These are phyloP conservation scores for Peronospora destructor DNA, from an alignment of 352 stramenopile species.

Conservation along the genomic window DNA sequence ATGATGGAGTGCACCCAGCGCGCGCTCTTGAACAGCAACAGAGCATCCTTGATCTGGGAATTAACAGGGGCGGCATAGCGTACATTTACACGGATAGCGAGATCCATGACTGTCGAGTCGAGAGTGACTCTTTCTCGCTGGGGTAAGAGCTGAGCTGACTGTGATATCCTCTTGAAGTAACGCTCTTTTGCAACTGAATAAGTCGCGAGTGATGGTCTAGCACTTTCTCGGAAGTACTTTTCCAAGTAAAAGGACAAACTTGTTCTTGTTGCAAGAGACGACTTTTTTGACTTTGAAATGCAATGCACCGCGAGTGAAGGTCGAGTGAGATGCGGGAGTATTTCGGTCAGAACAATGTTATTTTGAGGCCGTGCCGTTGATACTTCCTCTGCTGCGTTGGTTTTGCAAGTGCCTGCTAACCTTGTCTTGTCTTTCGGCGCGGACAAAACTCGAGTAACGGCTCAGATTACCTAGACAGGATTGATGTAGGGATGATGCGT, in stretches of 20 bases:
- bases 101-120: constrained; percentile 49
- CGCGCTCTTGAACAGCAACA: constrained; percentile 83
- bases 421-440: constrained; percentile 1
- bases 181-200: background rate
- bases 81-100: constrained; percentile 85
- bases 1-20: constrained; percentile 88
- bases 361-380: constrained; percentile 33
- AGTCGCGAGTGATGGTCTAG: constrained; percentile 18
- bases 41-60: constrained; percentile 83
- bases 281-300: constrained; percentile 27
- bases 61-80: constrained; percentile 78
- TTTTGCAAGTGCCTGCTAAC: constrained; percentile 14
- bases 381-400: constrained; percentile 14
- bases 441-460: constrained; percentile 14
- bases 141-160: constrained; percentile 13
- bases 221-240: constrained; percentile 21
- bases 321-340: constrained; percentile 24
- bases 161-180: background rate
- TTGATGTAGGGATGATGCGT: constrained; percentile 12
- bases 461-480: constrained; percentile 20
- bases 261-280: constrained; percentile 14
- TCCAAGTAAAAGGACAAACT: constrained; percentile 5
- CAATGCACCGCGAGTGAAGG: constrained; percentile 8
- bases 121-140: constrained; percentile 21
- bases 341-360: constrained; percentile 31